These are phyloP conservation scores for Penicillium sp. DNA, from an alignment of 2,329 filamentous ascomycete species.

Conservation along the genomic window DNA sequence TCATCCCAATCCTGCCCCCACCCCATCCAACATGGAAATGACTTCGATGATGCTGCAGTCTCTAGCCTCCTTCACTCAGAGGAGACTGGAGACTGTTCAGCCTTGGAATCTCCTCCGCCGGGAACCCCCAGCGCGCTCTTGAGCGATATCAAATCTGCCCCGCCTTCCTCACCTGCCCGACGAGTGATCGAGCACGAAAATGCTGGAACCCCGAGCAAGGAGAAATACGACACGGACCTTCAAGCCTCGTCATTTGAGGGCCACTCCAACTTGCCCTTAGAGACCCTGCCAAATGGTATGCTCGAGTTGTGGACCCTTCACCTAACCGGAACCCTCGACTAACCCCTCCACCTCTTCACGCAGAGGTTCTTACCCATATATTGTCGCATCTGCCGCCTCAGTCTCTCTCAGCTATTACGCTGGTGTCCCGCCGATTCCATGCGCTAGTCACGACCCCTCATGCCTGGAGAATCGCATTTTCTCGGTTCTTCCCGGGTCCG, in stretches of 20 bases:
- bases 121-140: conserved; percentile 29
- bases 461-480: conserved; percentile 90
- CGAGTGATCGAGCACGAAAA: conserved; percentile 61
- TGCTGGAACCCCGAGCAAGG: conserved; percentile 41
- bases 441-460: conserved; percentile 85
- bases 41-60: conserved; percentile 48
- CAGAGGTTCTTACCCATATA: conserved; percentile 90
- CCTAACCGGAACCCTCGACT: conserved; percentile 8
- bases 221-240: conserved; percentile 53
- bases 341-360: conserved; percentile 12
- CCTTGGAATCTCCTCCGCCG: conserved; percentile 28
- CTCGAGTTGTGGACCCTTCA: conserved; percentile 12
- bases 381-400: conserved; percentile 86
- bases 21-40: conserved; percentile 64
- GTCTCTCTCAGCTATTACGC: conserved; percentile 77
- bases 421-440: conserved; percentile 88
- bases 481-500: conserved; percentile 83
- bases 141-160: conserved; percentile 32
- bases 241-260: conserved; percentile 54
- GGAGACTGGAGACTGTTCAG: conserved; percentile 41
- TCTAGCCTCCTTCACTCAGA: conserved; percentile 49
- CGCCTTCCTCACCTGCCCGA: conserved; percentile 52
- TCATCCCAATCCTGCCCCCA: conserved; percentile 41
- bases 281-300: conserved; percentile 79
- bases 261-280: conserved; percentile 54